Base-by-base conservation (phyloP, 352 stramenopile genomes). In the Phytophthora litchii region DNA sequence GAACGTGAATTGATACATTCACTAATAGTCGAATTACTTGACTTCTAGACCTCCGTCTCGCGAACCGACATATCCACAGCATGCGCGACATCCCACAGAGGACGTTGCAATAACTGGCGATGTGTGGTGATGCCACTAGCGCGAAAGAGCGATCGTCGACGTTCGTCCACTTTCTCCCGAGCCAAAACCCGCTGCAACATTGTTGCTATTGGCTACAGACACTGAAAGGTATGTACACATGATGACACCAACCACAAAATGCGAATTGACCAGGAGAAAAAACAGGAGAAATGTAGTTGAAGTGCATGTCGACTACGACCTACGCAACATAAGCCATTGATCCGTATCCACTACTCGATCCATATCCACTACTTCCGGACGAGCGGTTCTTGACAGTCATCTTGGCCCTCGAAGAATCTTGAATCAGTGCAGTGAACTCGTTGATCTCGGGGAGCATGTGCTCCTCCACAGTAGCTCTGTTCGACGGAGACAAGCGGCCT, bases 391-490 rank as follows among this genome's bases (percentile, higher is more conserved):
- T 51, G 21, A 19, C n/a, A 1, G 13, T 13, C 43, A 27, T 51
- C 8, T 50, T 41, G n/a, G 37, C 11, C 11, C 11, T 21, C 14
- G 20, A 10, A 23, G 57, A 29, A 13, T 56, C 37, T 25, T 70
- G 50, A 19, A 89, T 86, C 12, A 89, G 53, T 17, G 56, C 64
- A 35, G 80, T 89, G 60, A 78, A 88, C 65, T 87, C 67, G 54
- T 80, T 79, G 59, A 89, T 89, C 62, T 89, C 77, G 0, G 80
- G 80, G 8, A 89, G 68, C 44, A 76, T 87, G 35, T 87, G 67
- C 12, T 74, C 58, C 13, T 70, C 29, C 13, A 67, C 50, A 8
- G 72, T 64, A 16, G 38, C 58, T 21, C 54, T 60, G 45, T 73
- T 70, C 1, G 80, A 74, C n/a, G 73, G 66, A 21, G 78, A 80